Base-by-base conservation (phyloP, 371 early-diverging fungal species). In the Haplosporangium sp. region DNA sequence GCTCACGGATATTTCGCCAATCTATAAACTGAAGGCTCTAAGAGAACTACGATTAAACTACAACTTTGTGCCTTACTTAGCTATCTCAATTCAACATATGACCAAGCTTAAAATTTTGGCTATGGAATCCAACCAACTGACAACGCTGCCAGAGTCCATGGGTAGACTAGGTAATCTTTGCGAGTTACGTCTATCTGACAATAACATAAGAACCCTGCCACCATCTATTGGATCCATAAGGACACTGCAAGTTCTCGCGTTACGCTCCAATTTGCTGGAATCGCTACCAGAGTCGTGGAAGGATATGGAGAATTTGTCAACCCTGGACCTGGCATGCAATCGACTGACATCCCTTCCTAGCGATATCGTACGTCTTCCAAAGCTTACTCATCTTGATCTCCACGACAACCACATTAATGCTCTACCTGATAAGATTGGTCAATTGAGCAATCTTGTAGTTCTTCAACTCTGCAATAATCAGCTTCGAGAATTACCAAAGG, bases 311-410 rank as follows among this genome's bases (percentile, higher is more conserved):
- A 76, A 76, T 56, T 57, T 89, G n/a, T 76, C 81, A 38, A 78
- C 81, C 13, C 59, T 90, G 42, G 85, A 84, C 67, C 86, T 89
- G 64, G 63, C 83, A 2, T 74, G 76, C 40, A 86, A 83, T 44
- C 71, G 74, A 11, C 52, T 82, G 42, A 72, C 62, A 10, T 62
- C 63, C 3, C 72, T 84, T 13, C 82, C 86, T 10, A 71, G 65
- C 17, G 76, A 86, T 57, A 58, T 86, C 7, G 82, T 77, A 56
- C 76, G 76, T 38, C 74, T 88, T n/a, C 84, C 67, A n/a, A 86
- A 84, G 55, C 65, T 89, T 42, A 87, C 85, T 9, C 86, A 91
- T 82, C 81, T 92, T 45, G 89, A 93, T 67, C 82, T 91, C 17
- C 84, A 83, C 38, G 88, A 88, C 67, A 92, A 92, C 65, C 79